Evolutionary conservation across 2,329 filamentous ascomycete species (phyloP).

Genomic region (Fusarium buxicola): DNA sequence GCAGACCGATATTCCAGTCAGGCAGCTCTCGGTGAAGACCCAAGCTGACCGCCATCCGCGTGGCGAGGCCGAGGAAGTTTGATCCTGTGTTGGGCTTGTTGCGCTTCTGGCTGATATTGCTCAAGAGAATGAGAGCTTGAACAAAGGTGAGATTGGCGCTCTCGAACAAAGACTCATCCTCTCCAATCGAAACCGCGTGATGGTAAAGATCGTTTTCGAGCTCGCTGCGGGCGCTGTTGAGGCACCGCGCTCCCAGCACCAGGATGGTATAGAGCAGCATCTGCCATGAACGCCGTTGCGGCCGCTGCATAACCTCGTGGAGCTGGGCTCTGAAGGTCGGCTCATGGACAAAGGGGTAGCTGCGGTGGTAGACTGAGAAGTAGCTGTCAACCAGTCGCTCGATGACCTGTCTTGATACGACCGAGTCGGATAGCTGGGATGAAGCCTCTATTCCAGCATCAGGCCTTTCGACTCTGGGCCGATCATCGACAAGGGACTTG

Average conservation of each 20-base stretch:
- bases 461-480: too few species aligned
- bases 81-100: conserved; percentile 30
- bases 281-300: too few species aligned
- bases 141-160: conserved; percentile 27
- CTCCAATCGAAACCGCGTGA: too few species aligned
- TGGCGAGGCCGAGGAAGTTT: conserved; percentile 26
- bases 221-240: conserved; percentile 11
- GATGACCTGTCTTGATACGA: too few species aligned
- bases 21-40: conserved; percentile 31
- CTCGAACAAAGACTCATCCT: conserved; percentile 25
- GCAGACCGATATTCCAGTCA: background rate
- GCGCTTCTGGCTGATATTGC: conserved; percentile 27
- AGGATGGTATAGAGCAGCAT: conserved; percentile 18
- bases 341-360: conserved; percentile 29
- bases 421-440: too few species aligned
- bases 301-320: too few species aligned
- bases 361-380: conserved; percentile 27
- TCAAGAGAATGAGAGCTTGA: conserved; percentile 19
- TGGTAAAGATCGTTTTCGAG: conserved; percentile 23
- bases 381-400: conserved; percentile 27
- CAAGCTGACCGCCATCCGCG: conserved; percentile 12
- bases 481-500: too few species aligned
- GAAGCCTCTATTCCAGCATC: too few species aligned
- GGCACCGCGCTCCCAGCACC: conserved; percentile 25
- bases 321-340: conserved; percentile 30